Percentiles rank a stretch among this genome's conserved stretches.
Evolutionary conservation across 768 basidiomycete species (phyloP).

Genomic region (Leccinellum rugosiceps): DNA sequence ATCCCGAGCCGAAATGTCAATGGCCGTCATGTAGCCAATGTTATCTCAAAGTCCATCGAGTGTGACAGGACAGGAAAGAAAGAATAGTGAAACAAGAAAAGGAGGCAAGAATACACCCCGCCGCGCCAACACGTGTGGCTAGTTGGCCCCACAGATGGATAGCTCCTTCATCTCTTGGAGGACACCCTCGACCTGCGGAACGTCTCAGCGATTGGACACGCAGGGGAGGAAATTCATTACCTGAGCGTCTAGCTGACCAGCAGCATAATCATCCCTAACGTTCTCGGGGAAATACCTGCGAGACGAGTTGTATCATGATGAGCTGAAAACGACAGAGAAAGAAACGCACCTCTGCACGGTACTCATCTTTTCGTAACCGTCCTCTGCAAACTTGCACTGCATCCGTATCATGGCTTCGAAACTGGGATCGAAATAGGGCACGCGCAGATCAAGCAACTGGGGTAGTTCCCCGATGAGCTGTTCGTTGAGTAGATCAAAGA

Average conservation of each 20-base stretch:
- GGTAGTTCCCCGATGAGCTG: conserved; percentile 91
- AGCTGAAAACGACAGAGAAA: not conserved
- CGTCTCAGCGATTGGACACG: not conserved
- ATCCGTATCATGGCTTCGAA: conserved; percentile 99
- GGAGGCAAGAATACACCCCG: conserved; percentile 1
- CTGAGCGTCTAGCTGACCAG: conserved; percentile 93
- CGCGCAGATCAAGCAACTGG: conserved; percentile 87
- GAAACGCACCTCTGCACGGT: conserved; percentile 75
- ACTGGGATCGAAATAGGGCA: conserved; percentile 97
- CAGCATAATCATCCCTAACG: conserved; percentile 95
- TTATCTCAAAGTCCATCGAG: not conserved
- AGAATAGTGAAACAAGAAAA: conserved; percentile 2
- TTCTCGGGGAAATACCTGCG: conserved; percentile 82
- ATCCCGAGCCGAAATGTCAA: conserved; percentile 1
- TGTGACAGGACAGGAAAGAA: not conserved
- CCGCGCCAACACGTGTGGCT: not conserved
- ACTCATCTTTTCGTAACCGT: conserved; percentile 95
- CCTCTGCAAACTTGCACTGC: conserved; percentile 97
- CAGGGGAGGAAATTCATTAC: conserved; percentile 35
- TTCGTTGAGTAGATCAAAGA: conserved; percentile 90
- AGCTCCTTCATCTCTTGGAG: conserved; percentile 95
- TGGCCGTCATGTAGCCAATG: conserved; percentile 13
- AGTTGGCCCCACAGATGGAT: conserved; percentile 79
- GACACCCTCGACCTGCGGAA: conserved; percentile 82
- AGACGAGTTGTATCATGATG: not conserved